Evolutionary conservation across 1,284 basidiomycete genomes (phyloP), one percentile per base, ranked within the genome.

Genomic region (Trichosporon ovoides): DNA sequence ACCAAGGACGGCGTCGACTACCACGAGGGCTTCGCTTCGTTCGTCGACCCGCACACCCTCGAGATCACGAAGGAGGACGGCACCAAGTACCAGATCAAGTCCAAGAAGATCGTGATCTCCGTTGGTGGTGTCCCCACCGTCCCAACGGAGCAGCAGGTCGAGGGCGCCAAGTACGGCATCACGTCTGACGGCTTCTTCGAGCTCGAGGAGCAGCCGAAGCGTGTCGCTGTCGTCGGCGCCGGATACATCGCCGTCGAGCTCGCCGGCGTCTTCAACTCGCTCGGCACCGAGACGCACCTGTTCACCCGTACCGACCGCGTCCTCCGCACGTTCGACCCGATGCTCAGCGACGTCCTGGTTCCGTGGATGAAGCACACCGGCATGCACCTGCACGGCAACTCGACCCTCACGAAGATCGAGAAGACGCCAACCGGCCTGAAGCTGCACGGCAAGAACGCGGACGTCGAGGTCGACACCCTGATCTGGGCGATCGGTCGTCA

Each of bases 221-320:
- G 92, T 57, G 93, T 96, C 33, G 93, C 87, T 2, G 88, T 98
- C 59, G 87, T 97, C 38, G 95, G 95, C 52, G 95, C 95, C n/a
- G 95, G 95, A 3, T 98, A 98, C 78, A 98, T 98, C 68, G 91
- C 92, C 20, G 90, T 98, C 65, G 95, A 98, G 76, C 84, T 94
- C 48, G 89, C 92, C 4, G 92, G 92, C 24, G 84, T 96, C 58
- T 84, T 96, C 77, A 85, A 94, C 76, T 82, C 88, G 6, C 83
- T 93, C 53, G 91, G 91, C 24, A 83, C 85, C 43, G 91, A 98
- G 78, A 95, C 93, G 19, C 92, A 97, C 73, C 78, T 98, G 63
- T 76, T 97, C 72, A 96, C 97, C 69, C 87, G 95, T 58, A 83
- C 87, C 60, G 90, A 98, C 56, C 87, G 84, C 56, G 90, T 98